Evolutionary conservation across 176 grass and related monocot genomes (phyloP), one percentile per base, ranked within the genome.

Genomic region (Avena atlantica): DNA sequence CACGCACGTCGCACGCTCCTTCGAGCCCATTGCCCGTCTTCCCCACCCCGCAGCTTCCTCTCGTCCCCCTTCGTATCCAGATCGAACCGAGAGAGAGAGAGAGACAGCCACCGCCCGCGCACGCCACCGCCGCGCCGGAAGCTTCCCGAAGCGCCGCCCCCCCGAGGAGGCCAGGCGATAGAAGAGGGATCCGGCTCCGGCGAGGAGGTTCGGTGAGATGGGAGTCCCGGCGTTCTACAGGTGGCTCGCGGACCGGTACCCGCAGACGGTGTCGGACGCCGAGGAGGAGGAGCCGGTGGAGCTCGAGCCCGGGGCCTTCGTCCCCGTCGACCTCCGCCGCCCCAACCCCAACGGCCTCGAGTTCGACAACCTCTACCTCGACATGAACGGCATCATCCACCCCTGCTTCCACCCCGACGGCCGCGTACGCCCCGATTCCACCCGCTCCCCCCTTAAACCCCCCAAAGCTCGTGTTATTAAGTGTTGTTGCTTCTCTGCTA

Each of bases 291-390:
- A 86, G 87, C 74, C 88, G 27, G 57, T 91, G 50, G 93, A 95
- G 87, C 86, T 91, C 77, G 87, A 91, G 85, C 83, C 85, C 16
- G 91, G 89, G 52, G 91, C 89, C 84, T 82, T 89, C 83, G 75
- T 98, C 83, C 93, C 95, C 68, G 83, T 99, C 62, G 97, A 99
- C 90, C 89, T 91, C 20, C 83, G 87, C 79, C 76, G 83, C 45
- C 94, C 92, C 62, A 99, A 99, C 55, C 97, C 97, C 66, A 99
- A 96, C 87, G 97, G 97, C 65, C 14, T 91, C 72, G 97, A 99
- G 83, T 99, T 99, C 81, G 97, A 99, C 89, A 99, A 99, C 85
- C 93, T 99, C 79, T 99, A 96, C 87, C 92, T 99, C 85, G 94
- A 99, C 69, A 96, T 99, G 93, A 99, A 99, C 78, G 62, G 81